Evolutionary conservation across 768 basidiomycete species (phyloP).

Genomic region (Crucibulum laeve): DNA sequence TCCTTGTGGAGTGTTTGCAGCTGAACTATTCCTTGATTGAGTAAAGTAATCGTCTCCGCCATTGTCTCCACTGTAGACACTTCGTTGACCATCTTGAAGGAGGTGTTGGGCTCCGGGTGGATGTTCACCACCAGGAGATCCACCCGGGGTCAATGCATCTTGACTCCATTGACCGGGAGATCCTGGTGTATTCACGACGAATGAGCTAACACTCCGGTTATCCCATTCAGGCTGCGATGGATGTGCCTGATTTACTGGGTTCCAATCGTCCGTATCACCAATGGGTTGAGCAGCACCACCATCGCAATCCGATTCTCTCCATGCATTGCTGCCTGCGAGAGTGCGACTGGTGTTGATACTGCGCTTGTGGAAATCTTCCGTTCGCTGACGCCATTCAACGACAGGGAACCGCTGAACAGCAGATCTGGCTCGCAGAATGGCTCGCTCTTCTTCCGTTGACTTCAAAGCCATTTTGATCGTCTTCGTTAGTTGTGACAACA

Average conservation of each 20-base stretch:
- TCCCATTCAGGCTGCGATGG: conserved; percentile 81
- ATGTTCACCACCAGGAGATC: conserved; percentile 35
- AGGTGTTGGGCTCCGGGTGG: conserved; percentile 6
- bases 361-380: conserved; percentile 91
- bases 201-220: conserved; percentile 41
- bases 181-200: conserved; percentile 35
- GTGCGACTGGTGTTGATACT: conserved; percentile 71
- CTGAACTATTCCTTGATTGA: conserved; percentile 26
- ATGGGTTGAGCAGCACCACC: conserved; percentile 43
- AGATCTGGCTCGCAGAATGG: conserved; percentile 88
- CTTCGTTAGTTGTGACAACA: conserved; percentile 92
- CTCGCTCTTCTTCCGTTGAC: conserved; percentile 87
- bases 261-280: conserved; percentile 75
- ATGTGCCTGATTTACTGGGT: conserved; percentile 59
- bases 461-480: conserved; percentile 93
- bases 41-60: conserved; percentile 55
- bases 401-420: conserved; percentile 97
- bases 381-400: conserved; percentile 94
- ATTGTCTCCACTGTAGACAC: conserved; percentile 21
- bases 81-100: neutral
- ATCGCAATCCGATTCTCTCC: conserved; percentile 69
- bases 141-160: conserved; percentile 43
- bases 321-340: conserved; percentile 68
- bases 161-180: conserved; percentile 68
- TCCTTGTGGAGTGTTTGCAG: conserved; percentile 31